These are phyloP conservation scores for Dentiscutata heterogama DNA, from an alignment of 371 early-diverging fungal genomes.

Conservation along the genomic window DNA sequence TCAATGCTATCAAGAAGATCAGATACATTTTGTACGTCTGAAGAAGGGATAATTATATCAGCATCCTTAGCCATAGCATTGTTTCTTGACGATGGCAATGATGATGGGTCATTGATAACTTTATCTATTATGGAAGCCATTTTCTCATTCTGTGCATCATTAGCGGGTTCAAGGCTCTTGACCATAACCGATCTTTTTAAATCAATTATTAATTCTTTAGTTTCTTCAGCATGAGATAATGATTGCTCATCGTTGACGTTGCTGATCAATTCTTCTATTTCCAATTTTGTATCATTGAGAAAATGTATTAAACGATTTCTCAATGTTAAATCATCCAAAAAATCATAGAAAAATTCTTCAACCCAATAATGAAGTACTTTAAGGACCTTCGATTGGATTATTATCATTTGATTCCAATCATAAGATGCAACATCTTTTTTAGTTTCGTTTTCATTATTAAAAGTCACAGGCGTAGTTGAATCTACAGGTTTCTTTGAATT, in stretches of 20 bases:
- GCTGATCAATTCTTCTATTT: conserved; percentile 42
- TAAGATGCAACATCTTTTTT: conserved; percentile 28
- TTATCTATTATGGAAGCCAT: neutral
- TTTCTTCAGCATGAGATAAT: conserved; percentile 9
- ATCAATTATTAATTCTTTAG: conserved; percentile 32
- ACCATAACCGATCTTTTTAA: conserved; percentile 44
- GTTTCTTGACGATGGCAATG: neutral
- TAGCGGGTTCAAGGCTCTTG: conserved; percentile 33
- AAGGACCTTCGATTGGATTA: conserved; percentile 60
- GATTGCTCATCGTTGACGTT: conserved; percentile 29
- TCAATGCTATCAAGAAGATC: conserved; percentile 51
- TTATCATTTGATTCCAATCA: conserved; percentile 59
- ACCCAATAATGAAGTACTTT: conserved; percentile 76
- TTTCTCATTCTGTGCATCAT: conserved; percentile 20
- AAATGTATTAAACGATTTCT: conserved; percentile 46
- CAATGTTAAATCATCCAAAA: conserved; percentile 67
- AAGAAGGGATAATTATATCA: neutral
- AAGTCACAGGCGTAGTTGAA: neutral
- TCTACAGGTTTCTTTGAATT: neutral
- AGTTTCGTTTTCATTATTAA: neutral
- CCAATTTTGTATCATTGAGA: conserved; percentile 42
- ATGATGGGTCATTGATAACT: neutral
- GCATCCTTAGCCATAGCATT: neutral
- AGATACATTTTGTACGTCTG: neutral
- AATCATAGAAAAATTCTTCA: conserved; percentile 70